Evolutionary conservation across 768 basidiomycete genomes (phyloP), one percentile per base, ranked within the genome.

Genomic region (Antrodiella citrinella): DNA sequence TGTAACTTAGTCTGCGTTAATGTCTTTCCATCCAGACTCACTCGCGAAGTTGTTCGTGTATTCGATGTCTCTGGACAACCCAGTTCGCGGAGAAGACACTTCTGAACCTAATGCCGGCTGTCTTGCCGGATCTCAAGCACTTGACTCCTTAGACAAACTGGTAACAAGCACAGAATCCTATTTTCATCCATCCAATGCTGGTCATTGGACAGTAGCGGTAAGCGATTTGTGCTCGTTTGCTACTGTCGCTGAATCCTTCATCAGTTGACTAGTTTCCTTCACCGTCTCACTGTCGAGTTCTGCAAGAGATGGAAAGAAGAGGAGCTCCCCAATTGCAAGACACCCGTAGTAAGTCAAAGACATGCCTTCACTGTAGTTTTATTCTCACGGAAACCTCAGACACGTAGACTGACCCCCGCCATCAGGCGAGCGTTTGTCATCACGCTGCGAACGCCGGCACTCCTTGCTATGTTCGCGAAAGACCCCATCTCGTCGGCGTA

Each of bases 141-240:
- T 98, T 52, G 91, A 95, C 58, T 84, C 90, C 12, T 71, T 98
- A 22, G 88, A 90, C 57, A 83, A 83, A 56, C 69, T 98, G 39
- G 80, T 98, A 53, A 94, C 90, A 12, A 93, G 90, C 58, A 90
- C 87, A 4, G 95, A 98, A 62, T 82, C 86, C 0, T 95, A 87
- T 72, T 98, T 97, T 69, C 95, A 98, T 65, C 95, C 95, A 1
- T 90, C 89, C 3, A 96, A 96, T 62, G 82, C 83, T 24, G 94
- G 94, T 3, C 69, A 75, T 24, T 96, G 92, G 90, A 86, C 90
- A 3, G 62, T 77, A 49, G 62, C 70, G 52, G 82, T 86, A 56
- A 52, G 75, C 62, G 26, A 20, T n/a, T 20, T 21, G 51, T 23
- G 38, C 38, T 20, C 26, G n/a, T 44, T 35, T 26, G 24, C 47